Conservation (phyloP, 768 basidiomycete species). For the Boletus vinaceobasis region DNA sequence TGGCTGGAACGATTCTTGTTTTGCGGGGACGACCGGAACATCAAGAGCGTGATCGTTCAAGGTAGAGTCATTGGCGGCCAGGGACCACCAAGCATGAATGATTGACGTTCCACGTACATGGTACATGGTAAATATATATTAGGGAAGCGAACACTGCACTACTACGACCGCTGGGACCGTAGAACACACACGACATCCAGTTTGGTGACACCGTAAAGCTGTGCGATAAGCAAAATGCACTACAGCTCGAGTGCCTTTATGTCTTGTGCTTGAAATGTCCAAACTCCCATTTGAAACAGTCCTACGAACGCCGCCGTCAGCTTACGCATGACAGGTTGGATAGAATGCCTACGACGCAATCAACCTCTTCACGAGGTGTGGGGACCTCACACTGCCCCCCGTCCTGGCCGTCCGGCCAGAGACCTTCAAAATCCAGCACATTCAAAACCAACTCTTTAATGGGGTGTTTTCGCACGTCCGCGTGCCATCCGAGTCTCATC, state of each 20-base stretch:
- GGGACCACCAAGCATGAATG: constrained; percentile 27
- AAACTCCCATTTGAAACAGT: constrained; percentile 79
- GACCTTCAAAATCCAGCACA: constrained; percentile 45
- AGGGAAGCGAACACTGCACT: background rate
- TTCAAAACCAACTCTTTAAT: constrained; percentile 54
- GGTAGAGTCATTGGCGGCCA: constrained; percentile 75
- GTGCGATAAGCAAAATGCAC: background rate
- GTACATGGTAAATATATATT: constrained; percentile 3
- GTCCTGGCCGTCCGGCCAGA: constrained; percentile 37
- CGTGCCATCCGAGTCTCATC: constrained; percentile 56
- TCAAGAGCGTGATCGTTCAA: constrained; percentile 78
- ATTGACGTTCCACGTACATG: constrained; percentile 1
- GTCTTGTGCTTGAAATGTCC: constrained; percentile 38
- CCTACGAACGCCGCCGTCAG: constrained; percentile 39
- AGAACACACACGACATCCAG: background rate
- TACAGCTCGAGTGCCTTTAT: background rate
- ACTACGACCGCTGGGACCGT: background rate
- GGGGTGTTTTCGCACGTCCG: constrained; percentile 52
- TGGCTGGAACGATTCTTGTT: constrained; percentile 83
- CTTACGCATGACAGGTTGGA: background rate
- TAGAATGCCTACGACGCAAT: constrained; percentile 52
- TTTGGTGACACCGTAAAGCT: background rate
- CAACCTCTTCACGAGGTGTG: constrained; percentile 51
- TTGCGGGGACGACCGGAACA: constrained; percentile 83
- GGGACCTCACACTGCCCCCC: constrained; percentile 51